Base-by-base conservation (phyloP, 1,284 basidiomycete genomes). In the Naganishia sp. region DNA sequence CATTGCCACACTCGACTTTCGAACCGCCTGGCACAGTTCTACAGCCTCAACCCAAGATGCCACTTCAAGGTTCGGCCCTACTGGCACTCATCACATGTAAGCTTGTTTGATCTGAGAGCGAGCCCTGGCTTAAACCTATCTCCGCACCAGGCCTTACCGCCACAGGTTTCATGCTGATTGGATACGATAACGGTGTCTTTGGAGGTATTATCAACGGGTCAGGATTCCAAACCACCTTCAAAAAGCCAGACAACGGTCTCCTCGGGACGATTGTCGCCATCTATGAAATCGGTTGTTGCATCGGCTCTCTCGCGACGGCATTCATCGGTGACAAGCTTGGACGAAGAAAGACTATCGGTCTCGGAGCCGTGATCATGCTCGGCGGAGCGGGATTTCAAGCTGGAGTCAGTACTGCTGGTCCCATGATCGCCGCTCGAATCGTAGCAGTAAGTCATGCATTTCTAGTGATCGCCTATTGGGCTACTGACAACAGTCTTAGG, bases 241-340 rank as follows among this genome's bases (percentile, higher is more conserved):
- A 65, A 47, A 67, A 71, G 31, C 71, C 73, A 4, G 58, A 63
- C 11, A 43, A 68, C 15, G 62, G 57, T 11, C 68, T 73, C 0
- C 60, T 75, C 3, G 73, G 72, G 6, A 75, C 73, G 2, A 75
- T 77, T 61, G 74, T 77, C 42, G 73, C 74, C 51, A 76, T 75
- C 47, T 77, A 76, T 66, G 75, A 78, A 61, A 72, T 76, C 56
- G 76, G 76, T 9, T 73, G 72, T 53, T 74, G 68, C 57, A 67
- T 71, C 7, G 76, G 76, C 13, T 63, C 75, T 6, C 49, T 77
- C 28, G 64, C 74, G 17, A 70, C 71, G 13, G 71, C 74, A 18
- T 66, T 72, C 9, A 66, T 77, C n/a, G 76, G 76, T 7, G 74
- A 77, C 49, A 51, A 51, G 10, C 62, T 78, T 6, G 76, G 76